Evolutionary conservation across 768 basidiomycete species (phyloP).

Genomic region (Dacryopinax primogenitus): DNA sequence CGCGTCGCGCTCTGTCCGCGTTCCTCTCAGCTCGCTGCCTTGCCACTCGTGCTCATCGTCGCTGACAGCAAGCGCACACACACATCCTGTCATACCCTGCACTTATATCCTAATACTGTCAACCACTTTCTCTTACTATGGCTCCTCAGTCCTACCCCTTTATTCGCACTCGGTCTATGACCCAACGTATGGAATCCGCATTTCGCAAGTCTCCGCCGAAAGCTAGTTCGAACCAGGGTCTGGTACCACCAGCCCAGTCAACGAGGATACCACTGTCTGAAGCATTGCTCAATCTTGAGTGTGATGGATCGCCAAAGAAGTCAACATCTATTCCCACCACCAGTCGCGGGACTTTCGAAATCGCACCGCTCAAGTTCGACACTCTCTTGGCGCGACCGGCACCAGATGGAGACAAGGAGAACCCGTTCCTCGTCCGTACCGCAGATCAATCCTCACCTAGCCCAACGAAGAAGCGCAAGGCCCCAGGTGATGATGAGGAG

Average conservation of each 20-base stretch:
- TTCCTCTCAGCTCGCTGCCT: neutral
- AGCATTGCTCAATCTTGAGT: neutral
- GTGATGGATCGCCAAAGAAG: neutral
- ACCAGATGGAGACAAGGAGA: neutral
- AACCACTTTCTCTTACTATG: neutral
- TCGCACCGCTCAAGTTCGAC: neutral
- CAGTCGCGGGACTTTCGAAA: neutral
- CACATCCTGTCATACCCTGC: neutral
- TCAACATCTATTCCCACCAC: neutral
- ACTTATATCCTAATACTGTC: constrained; percentile 2
- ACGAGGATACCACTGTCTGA: constrained; percentile 5
- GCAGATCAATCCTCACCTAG: neutral
- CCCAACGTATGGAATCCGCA: neutral
- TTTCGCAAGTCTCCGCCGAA: neutral
- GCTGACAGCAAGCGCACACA: neutral
- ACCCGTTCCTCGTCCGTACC: neutral
- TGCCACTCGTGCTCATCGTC: neutral
- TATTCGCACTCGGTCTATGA: constrained; percentile 3
- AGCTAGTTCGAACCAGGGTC: neutral
- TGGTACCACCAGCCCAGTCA: neutral
- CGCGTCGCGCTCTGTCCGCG: neutral
- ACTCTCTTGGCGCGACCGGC: neutral
- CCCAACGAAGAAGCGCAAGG: neutral
- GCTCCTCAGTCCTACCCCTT: neutral
- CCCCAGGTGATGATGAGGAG: neutral